These are phyloP conservation scores for Leccinellum albellum DNA, from an alignment of 768 basidiomycete species.

Conservation along the genomic window DNA sequence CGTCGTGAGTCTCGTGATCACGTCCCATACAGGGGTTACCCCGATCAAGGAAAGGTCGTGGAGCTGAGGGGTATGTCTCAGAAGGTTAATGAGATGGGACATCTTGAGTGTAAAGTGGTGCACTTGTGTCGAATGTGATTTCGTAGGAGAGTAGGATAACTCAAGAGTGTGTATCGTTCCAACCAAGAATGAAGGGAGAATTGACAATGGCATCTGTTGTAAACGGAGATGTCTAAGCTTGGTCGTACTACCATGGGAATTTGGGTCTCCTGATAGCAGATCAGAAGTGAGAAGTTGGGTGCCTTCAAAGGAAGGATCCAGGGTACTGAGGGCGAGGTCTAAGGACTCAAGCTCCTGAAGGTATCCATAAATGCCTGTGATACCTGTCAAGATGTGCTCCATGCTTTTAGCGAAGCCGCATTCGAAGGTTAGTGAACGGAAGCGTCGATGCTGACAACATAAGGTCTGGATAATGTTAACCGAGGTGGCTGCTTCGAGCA, in stretches of 20 bases:
- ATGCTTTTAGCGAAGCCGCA: slow-evolving; percentile 30
- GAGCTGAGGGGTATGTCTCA: slow-evolving; percentile 37
- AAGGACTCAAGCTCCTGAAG: slow-evolving; percentile 28
- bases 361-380: slow-evolving; percentile 10
- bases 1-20: slow-evolving; percentile 11
- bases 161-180: slow-evolving; percentile 40
- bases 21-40: slow-evolving; percentile 40
- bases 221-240: slow-evolving; percentile 36
- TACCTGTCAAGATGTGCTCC: slow-evolving; percentile 21
- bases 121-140: slow-evolving; percentile 12
- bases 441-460: slow-evolving; percentile 22
- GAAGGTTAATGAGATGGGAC: slow-evolving; percentile 37
- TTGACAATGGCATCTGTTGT: slow-evolving; percentile 39
- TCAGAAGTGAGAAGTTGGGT: slow-evolving; percentile 24
- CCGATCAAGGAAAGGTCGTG: slow-evolving; percentile 42
- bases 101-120: slow-evolving; percentile 36
- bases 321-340: slow-evolving; percentile 26
- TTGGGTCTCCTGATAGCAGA: slow-evolving; percentile 10
- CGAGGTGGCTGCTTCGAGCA: slow-evolving; percentile 19
- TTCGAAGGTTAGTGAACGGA: slow-evolving; percentile 34
- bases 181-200: slow-evolving; percentile 36
- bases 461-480: slow-evolving; percentile 24
- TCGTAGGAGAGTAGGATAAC: slow-evolving; percentile 37
- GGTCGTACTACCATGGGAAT: slow-evolving; percentile 1
- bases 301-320: slow-evolving; percentile 26